Base-by-base conservation (phyloP, 176 grass and related monocot genomes). In the Metroxylon sagu region DNA sequence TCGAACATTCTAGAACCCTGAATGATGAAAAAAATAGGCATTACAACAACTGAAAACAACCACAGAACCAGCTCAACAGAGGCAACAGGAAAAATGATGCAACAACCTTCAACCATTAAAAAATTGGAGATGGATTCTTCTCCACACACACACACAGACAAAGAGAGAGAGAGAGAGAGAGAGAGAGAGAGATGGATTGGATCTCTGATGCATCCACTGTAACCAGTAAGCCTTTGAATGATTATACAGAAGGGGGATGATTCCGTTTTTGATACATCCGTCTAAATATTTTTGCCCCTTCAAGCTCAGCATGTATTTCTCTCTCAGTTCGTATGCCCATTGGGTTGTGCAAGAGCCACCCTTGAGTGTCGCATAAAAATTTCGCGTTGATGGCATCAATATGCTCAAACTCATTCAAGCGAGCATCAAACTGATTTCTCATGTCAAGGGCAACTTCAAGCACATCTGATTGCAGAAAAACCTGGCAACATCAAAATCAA, bases 391-490 rank as follows among this genome's bases (percentile, higher is more conserved):
- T 69, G 8, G 5, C 50, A 72, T 88, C 79, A 64, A 85, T 69
- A 78, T 91, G 87, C 49, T 85, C 62, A 69, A 97, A 80, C 65
- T 83, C 75, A 59, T 85, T 27, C 1, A 56, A 65, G 58, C 65
- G 74, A 58, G 49, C 63, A 80, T 97, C 92, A 60, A 96, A 90
- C 67, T 65, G 63, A 57, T 79, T 64, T 66, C 92, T 91, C 92
- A 97, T 97, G 87, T 97, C 76, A 58, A 56, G 59, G 48, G 83
- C 87, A 29, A 97, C 87, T 61, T 88, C 87, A 57, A 66, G 65
- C 53, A 97, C 84, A 71, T 97, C 92, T 23, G 92, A 97, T 80
- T 97, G 92, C 56, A 97, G 54, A 67, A 97, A 31, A 54, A 90
- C 80, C 86, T 95, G 72, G 21, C 18, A 72, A 72, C n/a, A 43